Evolutionary conservation across 352 stramenopile species (phyloP).

Genomic region (Phytophthora foliorum): DNA sequence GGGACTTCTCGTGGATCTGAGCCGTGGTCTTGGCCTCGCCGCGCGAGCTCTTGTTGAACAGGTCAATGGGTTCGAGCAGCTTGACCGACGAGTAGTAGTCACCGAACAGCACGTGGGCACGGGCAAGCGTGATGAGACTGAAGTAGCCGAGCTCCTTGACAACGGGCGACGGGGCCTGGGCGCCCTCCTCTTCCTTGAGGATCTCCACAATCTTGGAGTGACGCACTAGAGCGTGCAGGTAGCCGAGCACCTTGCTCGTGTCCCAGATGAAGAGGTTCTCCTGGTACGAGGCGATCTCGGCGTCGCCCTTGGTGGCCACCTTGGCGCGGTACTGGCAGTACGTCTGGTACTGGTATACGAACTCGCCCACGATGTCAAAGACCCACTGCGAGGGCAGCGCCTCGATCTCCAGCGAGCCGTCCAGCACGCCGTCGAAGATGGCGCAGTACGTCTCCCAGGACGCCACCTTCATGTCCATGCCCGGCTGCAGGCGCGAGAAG

Average conservation of each 20-base stretch:
- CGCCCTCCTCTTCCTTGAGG: conserved; percentile 65
- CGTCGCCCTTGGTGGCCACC: conserved; percentile 70
- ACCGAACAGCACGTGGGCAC: conserved; percentile 96
- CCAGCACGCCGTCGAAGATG: conserved; percentile 95
- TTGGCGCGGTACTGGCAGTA: conserved; percentile 97
- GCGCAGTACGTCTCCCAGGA: conserved; percentile 95
- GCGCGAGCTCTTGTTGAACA: conserved; percentile 85
- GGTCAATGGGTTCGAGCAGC: conserved; percentile 92
- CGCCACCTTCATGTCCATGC: conserved; percentile 92
- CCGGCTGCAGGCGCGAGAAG: conserved; percentile 92
- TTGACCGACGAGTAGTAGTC: conserved; percentile 97
- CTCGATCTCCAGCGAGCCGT: conserved; percentile 84
- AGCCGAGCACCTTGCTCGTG: conserved; percentile 96
- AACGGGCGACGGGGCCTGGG: conserved; percentile 63
- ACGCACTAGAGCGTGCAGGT: conserved; percentile 95
- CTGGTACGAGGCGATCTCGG: conserved; percentile 64
- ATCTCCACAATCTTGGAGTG: conserved; percentile 94
- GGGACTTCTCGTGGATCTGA: conserved; percentile 92
- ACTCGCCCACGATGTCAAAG: conserved; percentile 99
- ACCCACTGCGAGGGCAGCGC: conserved; percentile 96
- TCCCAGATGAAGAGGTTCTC: conserved; percentile 95
- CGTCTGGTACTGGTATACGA: conserved; percentile 99
- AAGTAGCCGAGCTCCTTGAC: conserved; percentile 97
- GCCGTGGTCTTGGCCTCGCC: conserved; percentile 64
- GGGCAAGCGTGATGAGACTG: conserved; percentile 93